Percentiles rank a stretch among this genome's conserved stretches.
Conservation (phyloP, 2,329 filamentous ascomycete genomes). For the Sphaerulina musiva region DNA sequence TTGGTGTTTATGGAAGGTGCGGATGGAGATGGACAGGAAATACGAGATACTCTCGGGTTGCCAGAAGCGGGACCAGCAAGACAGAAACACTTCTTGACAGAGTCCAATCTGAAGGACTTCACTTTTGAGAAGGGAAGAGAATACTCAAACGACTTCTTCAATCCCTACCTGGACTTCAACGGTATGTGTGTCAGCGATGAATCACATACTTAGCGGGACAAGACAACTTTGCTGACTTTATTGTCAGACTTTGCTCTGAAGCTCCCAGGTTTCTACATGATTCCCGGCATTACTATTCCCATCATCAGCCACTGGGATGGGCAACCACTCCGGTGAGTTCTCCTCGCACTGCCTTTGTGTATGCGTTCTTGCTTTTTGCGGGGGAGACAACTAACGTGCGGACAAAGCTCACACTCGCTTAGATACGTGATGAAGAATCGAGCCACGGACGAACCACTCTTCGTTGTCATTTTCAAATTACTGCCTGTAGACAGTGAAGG, state of each 20-base stretch:
- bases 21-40: constrained; percentile 39
- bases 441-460: constrained; percentile 64
- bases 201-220: not conserved
- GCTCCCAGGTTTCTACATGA: constrained; percentile 52
- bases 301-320: constrained; percentile 77
- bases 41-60: constrained; percentile 36
- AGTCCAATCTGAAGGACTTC: constrained; percentile 51
- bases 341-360: constrained; percentile 11
- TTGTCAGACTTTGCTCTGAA: constrained; percentile 58
- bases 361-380: constrained; percentile 1
- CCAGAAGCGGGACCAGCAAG: constrained; percentile 42
- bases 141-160: constrained; percentile 72
- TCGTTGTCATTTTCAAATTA: constrained; percentile 75
- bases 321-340: constrained; percentile 62
- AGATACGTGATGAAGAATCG: constrained; percentile 89
- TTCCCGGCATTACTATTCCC: constrained; percentile 61
- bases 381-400: constrained; percentile 24
- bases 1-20: constrained; percentile 51
- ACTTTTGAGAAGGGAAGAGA: constrained; percentile 55
- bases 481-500: constrained; percentile 53
- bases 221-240: not conserved
- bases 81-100: constrained; percentile 56
- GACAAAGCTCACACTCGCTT: constrained; percentile 66
- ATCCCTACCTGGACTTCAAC: constrained; percentile 85
- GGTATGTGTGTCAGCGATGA: constrained; percentile 35